phyloP scores from a whole-genome alignment of 768 basidiomycete species.

The Cystoderma amianthinum region DNA sequence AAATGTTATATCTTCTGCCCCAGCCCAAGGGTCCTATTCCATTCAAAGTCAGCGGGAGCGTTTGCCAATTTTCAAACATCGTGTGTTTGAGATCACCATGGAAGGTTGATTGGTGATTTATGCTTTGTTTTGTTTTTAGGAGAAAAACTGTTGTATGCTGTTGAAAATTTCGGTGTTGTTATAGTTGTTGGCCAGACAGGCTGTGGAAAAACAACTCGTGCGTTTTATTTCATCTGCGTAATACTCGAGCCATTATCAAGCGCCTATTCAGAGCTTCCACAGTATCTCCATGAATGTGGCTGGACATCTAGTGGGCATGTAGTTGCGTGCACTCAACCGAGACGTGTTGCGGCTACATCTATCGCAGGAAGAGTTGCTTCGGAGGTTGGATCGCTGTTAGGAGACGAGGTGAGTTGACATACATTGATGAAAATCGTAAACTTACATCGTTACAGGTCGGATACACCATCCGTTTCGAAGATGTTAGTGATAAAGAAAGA shows the following conservation, averaged over 20 bases:
- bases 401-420: constrained; percentile 64
- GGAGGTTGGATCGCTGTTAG: constrained; percentile 86
- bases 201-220: constrained; percentile 96
- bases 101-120: background rate
- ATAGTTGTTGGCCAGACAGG: constrained; percentile 95
- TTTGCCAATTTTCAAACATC: constrained; percentile 88
- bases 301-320: constrained; percentile 81
- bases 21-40: constrained; percentile 44
- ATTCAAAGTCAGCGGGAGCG: constrained; percentile 73
- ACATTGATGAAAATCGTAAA: background rate
- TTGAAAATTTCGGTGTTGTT: constrained; percentile 78
- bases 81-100: constrained; percentile 32
- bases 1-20: constrained; percentile 59
- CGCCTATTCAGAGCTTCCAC: constrained; percentile 75
- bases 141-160: constrained; percentile 70
- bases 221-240: constrained; percentile 21
- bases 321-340: constrained; percentile 90
- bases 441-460: constrained; percentile 62
- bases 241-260: constrained; percentile 8
- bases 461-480: constrained; percentile 96
- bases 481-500: constrained; percentile 75
- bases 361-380: constrained; percentile 87
- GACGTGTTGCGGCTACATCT: constrained; percentile 91
- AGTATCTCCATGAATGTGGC: constrained; percentile 90
- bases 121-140: constrained; percentile 31